Evolutionary conservation across 2,329 filamentous ascomycete species (phyloP), one percentile per base, ranked within the genome.

Genomic region (Hortaea werneckii): DNA sequence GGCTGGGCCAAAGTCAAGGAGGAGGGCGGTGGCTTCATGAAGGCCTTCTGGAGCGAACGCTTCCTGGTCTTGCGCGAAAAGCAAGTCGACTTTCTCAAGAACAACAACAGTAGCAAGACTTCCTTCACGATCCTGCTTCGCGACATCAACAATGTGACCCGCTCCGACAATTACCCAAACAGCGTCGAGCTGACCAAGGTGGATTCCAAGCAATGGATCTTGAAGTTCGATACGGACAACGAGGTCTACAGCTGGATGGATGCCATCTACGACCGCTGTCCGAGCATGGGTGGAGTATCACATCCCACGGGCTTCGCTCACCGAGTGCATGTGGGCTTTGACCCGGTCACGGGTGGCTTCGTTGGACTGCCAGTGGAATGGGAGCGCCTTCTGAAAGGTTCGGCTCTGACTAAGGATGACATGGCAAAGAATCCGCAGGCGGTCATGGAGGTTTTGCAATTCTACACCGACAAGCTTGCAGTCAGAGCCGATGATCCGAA

Each of bases 201-300:
- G 53, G 82, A 86, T 30, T 85, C 83, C 48, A 87, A 85, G 64
- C 85, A 87, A 3, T 79, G 95, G 43, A 88, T 92, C 53, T 92
- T 95, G 65, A 87, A 85, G 64, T 88, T 96, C 58, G 94, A 95
- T 68, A 85, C 82, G 46, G 92, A 98, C 60, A 90, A 95, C 61
- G 92, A 98, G 57, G 80, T 98, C 44, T 98, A 98, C 67, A 88
- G 94, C 59, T 98, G 92, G 92, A 95, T 96, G 60, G 92, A 98
- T 66, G 87, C 89, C 65, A 94, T 98, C 55, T 96, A 96, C 65
- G 88, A 90, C 57, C 84, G 90, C 53, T 96, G 90, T 65, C 92
- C 92, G 12, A 90, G 87, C 51, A 95, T 96, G 87, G 89, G 92
- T 50, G 92, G 92, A 57, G 92, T 98, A 46, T 95, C 90, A 69